Evolutionary conservation across 73 alveolate species (phyloP), one percentile per base, ranked within the genome.

Genomic region (Symbiodinium natans): DNA sequence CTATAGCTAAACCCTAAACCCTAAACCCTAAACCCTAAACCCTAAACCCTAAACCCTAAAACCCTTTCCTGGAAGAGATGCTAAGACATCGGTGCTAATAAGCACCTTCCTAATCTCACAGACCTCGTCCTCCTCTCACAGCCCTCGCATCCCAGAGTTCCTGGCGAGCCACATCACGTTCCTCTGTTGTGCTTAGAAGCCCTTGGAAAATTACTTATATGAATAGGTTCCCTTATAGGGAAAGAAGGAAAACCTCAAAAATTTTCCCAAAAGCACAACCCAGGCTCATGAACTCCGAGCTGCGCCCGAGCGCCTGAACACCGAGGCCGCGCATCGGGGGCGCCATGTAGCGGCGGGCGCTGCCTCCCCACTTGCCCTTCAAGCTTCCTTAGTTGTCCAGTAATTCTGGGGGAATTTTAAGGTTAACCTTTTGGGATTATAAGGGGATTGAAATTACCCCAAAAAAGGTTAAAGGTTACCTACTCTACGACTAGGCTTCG

Each of bases 281-380:
- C 56, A 48, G 27, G n/a, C 21, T 52, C 68, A 52, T 52, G 68
- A 52, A 52, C 68, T 52, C 68, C 21, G 68, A 52, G 68, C 68
- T 52, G n/a, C 68, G 68, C 29, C 68, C 68, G 23, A 52, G 68
- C 68, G 68, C 68, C 68, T 52, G 68, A 21, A 52, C 68, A 17
- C 68, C 68, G 27, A 52, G 68, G 68, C 68, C 68, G 21, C 68
- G 68, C 68, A 52, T 52, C 68, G 68, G 68, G 13, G 68, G 68
- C 68, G 68, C 68, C 68, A 27, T 52, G 68, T 52, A 52, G 68
- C 68, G 68, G 68, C 48, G 87, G 23, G 42, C 31, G 74, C 82
- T 1, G 95, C 95, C 95, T 88, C 95, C 95, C 95, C 95, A 88
- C 46, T 88, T 88, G 95, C 95, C 95, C 43, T 83, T 83, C 46